phyloP scores from a whole-genome alignment of 352 stramenopile species.

The Globisporangium megalacanthum region DNA sequence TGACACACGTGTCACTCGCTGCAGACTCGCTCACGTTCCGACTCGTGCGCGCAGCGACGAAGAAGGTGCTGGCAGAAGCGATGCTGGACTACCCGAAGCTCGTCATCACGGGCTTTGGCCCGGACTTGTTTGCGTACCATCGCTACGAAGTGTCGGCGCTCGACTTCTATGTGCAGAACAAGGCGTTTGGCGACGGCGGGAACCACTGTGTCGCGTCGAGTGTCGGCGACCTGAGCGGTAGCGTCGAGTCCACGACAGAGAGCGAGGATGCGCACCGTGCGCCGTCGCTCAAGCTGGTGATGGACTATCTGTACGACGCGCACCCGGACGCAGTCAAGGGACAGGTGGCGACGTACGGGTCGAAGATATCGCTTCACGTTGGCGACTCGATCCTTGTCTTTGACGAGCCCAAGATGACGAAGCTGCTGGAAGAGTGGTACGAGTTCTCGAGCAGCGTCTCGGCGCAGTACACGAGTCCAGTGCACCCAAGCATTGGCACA shows the following conservation, averaged over 20 bases:
- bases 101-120: constrained; percentile 65
- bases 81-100: constrained; percentile 45
- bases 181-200: constrained; percentile 23
- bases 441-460: constrained; percentile 58
- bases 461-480: constrained; percentile 27
- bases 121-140: constrained; percentile 78
- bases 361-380: constrained; percentile 60
- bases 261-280: constrained; percentile 9
- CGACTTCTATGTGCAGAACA: constrained; percentile 81
- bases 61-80: constrained; percentile 51
- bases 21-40: constrained; percentile 63
- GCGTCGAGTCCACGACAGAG: constrained; percentile 2
- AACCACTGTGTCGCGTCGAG: constrained; percentile 80
- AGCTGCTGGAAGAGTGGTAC: constrained; percentile 52
- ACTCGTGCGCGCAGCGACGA: constrained; percentile 62
- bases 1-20: constrained; percentile 43
- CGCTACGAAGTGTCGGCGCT: constrained; percentile 55
- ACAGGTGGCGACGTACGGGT: constrained; percentile 57
- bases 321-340: constrained; percentile 51
- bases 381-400: constrained; percentile 70
- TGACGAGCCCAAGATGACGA: constrained; percentile 65
- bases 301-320: constrained; percentile 62
- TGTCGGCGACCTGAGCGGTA: constrained; percentile 21
- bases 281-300: constrained; percentile 40
- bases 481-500: constrained; percentile 18